Percentiles rank a stretch among this genome's conserved stretches.
These are phyloP conservation scores for Alternaria brassicae DNA, from an alignment of 2,329 filamentous ascomycete genomes.

Conservation along the genomic window DNA sequence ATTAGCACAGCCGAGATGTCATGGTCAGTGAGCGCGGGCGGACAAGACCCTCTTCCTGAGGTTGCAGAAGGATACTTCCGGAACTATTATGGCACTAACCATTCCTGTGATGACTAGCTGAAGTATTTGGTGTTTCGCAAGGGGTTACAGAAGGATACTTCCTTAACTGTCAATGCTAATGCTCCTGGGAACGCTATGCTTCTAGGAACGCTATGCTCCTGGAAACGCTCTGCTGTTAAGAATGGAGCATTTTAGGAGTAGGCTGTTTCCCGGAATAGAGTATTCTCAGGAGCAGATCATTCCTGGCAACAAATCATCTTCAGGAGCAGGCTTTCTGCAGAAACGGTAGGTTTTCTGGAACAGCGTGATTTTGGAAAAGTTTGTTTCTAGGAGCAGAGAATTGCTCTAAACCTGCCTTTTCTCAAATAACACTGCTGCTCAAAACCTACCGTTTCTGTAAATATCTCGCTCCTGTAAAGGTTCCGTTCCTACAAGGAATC, in stretches of 20 bases:
- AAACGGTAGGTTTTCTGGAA: too few relatives aligned
- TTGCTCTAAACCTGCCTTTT: too few relatives aligned
- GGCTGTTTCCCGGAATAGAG: neutral
- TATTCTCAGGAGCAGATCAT: neutral
- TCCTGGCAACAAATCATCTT: neutral
- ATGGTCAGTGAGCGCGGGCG: neutral
- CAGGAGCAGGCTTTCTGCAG: too few relatives aligned
- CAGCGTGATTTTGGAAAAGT: too few relatives aligned
- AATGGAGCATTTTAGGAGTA: neutral
- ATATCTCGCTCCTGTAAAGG: neutral
- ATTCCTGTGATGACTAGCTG: neutral
- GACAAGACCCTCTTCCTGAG: neutral
- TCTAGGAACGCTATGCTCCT: conserved; percentile 1
- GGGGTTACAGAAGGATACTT: neutral
- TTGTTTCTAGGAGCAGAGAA: too few relatives aligned
- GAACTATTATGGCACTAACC: neutral
- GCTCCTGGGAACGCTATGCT: conserved; percentile 5
- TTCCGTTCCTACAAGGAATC: neutral
- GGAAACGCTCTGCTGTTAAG: neutral
- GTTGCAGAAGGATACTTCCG: conserved; percentile 2
- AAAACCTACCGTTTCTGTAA: neutral
- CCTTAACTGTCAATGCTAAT: neutral
- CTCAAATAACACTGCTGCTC: neutral
- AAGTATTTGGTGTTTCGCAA: neutral
- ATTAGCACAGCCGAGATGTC: neutral